Evolutionary conservation across 2,329 filamentous ascomycete species (phyloP), one percentile per base, ranked within the genome.

Genomic region (Penicillium sp.): DNA sequence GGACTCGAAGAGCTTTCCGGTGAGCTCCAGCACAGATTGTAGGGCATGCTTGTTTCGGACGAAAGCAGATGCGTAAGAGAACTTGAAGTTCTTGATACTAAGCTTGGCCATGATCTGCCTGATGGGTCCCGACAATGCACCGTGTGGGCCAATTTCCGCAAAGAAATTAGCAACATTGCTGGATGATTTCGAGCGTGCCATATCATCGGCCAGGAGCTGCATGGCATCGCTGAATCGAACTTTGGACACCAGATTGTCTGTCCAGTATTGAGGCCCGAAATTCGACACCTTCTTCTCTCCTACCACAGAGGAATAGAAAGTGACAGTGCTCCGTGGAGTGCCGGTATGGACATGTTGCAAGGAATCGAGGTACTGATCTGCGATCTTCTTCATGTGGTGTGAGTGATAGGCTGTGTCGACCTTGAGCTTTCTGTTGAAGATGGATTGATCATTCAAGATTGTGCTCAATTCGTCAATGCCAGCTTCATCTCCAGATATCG

Each of bases 331-430:
- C 6, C 33, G 19, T n/a, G 51, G 51, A 19, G 55, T 49, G 4
- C 45, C 45, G 2, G 55, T 37, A 17, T 19, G 15, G 22, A 58
- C 19, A 30, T 58, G 8, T 22, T 50, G 22, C 17, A 58, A 38
- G 13, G 45, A 50, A 13, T 40, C 26, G 9, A 58, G 26, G 15
- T 58, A 58, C 10, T 53, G 45, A 17, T 33, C 47, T 22, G 47
- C 56, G 13, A 58, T 44, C 24, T 42, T 37, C 24, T 53, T 35
- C 56, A 58, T 58, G 17, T 58, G 56, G 22, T 49, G 33, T 17
- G 65, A 56, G 53, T 71, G 67, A 28, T 70, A 72, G 0, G 68
- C 67, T 17, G 64, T 61, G 7, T 68, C 58, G 0, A 69, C 62
- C 1, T 59, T 35, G 2, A 72, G 33, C 5, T 19, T n/a, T 12